These are phyloP conservation scores for Skeletonema costatum DNA, from an alignment of 108 stramenopile genomes.

Conservation along the genomic window DNA sequence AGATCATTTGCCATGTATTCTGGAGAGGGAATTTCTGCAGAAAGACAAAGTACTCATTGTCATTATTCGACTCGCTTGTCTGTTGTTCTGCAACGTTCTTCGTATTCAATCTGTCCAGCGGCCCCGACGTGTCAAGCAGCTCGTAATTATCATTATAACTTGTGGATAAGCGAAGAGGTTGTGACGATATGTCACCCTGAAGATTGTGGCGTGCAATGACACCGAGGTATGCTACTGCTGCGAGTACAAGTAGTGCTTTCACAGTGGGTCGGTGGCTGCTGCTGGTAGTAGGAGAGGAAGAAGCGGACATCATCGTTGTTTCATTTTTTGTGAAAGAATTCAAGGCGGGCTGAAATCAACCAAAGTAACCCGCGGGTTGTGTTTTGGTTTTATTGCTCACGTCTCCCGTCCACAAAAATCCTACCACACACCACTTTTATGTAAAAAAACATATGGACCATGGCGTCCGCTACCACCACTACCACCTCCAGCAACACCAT, in stretches of 20 bases:
- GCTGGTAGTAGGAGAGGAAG: too few species aligned
- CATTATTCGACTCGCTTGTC: background rate
- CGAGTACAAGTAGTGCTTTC: background rate
- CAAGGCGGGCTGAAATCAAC: too few species aligned
- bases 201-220: background rate
- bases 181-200: background rate
- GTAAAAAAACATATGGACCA: too few species aligned
- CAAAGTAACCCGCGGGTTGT: too few species aligned
- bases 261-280: background rate
- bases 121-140: background rate
- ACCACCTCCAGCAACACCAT: background rate
- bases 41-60: conserved; percentile 28
- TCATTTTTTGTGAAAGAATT: too few species aligned
- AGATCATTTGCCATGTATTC: conserved; percentile 27
- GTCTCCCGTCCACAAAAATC: too few species aligned
- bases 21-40: conserved; percentile 50
- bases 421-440: too few species aligned
- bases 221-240: background rate
- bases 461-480: background rate
- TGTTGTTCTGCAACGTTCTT: background rate
- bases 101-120: background rate
- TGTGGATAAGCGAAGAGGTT: background rate
- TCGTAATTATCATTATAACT: background rate
- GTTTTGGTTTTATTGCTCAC: too few species aligned
- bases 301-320: too few species aligned